Evolutionary conservation across 495 filamentous ascomycete genomes (phyloP).

Genomic region (Talaromyces proteolyticus): DNA sequence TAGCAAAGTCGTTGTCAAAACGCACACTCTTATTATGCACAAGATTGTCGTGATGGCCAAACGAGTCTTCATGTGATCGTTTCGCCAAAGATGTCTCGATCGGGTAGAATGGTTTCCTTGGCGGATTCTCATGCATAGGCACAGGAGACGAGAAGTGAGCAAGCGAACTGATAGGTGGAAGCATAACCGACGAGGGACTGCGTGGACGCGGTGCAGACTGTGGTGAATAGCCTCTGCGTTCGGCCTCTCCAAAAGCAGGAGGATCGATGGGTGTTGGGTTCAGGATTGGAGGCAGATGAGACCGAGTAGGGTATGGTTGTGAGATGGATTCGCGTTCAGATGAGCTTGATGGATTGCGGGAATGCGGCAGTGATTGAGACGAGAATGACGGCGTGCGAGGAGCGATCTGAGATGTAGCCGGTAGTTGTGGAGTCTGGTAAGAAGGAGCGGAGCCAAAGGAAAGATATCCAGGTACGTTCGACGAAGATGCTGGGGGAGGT

Average conservation of each 20-base stretch:
- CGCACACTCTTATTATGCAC: conserved; percentile 48
- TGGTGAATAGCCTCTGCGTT: background rate
- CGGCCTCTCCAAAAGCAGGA: conserved; percentile 18
- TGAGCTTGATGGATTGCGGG: conserved; percentile 27
- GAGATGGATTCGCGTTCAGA: conserved; percentile 30
- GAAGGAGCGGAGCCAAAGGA: conserved; percentile 38
- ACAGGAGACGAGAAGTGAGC: background rate
- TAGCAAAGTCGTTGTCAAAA: conserved; percentile 25
- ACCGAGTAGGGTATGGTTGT: conserved; percentile 22
- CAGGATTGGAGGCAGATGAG: conserved; percentile 18
- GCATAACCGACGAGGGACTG: conserved; percentile 15
- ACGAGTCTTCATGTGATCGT: conserved; percentile 35
- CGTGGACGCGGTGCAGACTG: conserved; percentile 12
- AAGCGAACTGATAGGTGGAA: conserved; percentile 9
- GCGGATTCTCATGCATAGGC: background rate
- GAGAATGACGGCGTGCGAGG: conserved; percentile 19
- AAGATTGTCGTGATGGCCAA: conserved; percentile 29
- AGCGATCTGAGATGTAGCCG: conserved; percentile 31
- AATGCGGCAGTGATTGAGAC: conserved; percentile 31
- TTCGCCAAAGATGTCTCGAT: conserved; percentile 24
- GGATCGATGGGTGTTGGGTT: conserved; percentile 22
- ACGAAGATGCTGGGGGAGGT: conserved; percentile 19
- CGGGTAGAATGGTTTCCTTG: conserved; percentile 20
- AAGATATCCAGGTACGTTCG: conserved; percentile 25
- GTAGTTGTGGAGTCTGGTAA: conserved; percentile 40